Base-by-base conservation (phyloP, 192 early-diverging fungal genomes). In the Coemansia biformis region DNA sequence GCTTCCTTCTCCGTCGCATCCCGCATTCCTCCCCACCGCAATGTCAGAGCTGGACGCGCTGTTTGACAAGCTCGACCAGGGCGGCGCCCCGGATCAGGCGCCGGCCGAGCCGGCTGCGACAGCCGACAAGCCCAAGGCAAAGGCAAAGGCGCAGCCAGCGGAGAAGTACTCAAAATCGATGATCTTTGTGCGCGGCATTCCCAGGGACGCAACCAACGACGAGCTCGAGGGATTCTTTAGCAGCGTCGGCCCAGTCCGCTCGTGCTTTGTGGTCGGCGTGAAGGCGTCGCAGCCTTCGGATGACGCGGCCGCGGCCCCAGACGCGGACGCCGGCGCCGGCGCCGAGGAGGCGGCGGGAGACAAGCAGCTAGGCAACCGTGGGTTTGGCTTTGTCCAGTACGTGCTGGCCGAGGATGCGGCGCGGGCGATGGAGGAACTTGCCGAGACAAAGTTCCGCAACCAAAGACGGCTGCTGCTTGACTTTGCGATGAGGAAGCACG, bases 311-410 rank as follows among this genome's bases (percentile, higher is more conserved):
- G 49, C 66, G 16, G 63, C 38, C 11, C 68, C 75, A 17, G 72
- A 73, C 9, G 68, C 14, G 0, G 30, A 29, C 8, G 24, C 6
- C 11, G 45, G 46, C 18, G 16, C 36, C 12, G 46, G 18, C 6
- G 28, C 15, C 16, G 45, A 42, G 16, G 53, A 45, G 11, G 50
- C 44, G 4, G 46, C 9, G 24, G 42, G 14, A 2, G 33, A 12
- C 3, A 69, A 68, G 43, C 17, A 28, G 11, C 46, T 19, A 30
- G 54, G 34, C 36, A 92, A 91, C 66, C 86, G 81, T 36, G 94
- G 94, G 7, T 96, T 81, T 69, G 94, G 94, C 14, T 98, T 89
- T 67, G 93, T 98, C 5, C 83, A 90, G 54, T 98, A 83, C 48
- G 72, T 75, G 41, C 60, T 75, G 4, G 59, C 72, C 14, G 72